These are phyloP conservation scores for Amylocystis lapponica DNA, from an alignment of 768 basidiomycete genomes.

Conservation along the genomic window DNA sequence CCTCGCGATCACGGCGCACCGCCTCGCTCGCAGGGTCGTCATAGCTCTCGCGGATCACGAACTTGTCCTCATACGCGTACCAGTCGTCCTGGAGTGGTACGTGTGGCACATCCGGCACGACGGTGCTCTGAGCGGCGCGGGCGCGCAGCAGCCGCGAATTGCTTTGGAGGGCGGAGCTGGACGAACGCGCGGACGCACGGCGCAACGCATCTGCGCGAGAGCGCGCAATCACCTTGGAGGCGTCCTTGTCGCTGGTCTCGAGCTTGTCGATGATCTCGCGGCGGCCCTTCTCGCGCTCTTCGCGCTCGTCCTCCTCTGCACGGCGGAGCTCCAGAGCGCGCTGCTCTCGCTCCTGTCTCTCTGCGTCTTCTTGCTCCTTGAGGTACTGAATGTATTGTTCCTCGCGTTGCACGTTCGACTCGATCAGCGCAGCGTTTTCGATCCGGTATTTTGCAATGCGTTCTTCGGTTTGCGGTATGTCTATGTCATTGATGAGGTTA, in stretches of 20 bases:
- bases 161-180: conserved; percentile 14
- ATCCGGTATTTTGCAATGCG: conserved; percentile 73
- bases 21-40: conserved; percentile 72
- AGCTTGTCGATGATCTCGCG: conserved; percentile 77
- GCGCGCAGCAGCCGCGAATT: conserved; percentile 44
- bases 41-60: conserved; percentile 50
- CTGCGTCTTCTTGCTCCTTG: conserved; percentile 77
- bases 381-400: conserved; percentile 68
- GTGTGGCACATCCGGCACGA: conserved; percentile 77
- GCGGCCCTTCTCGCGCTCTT: conserved; percentile 65
- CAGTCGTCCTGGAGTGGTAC: conserved; percentile 72
- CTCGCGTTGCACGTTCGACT: conserved; percentile 78
- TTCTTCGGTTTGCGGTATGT: conserved; percentile 74
- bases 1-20: conserved; percentile 68
- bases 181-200: conserved; percentile 49
- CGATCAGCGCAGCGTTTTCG: conserved; percentile 79
- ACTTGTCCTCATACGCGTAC: conserved; percentile 71
- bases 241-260: conserved; percentile 70
- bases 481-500: conserved; percentile 89
- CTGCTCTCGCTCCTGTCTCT: conserved; percentile 62
- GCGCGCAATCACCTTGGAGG: conserved; percentile 62
- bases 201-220: conserved; percentile 60
- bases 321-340: conserved; percentile 61
- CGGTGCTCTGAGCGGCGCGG: conserved; percentile 57
- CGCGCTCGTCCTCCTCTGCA: conserved; percentile 71